Base-by-base conservation (phyloP, 345 rosid genomes). In the Passiflora organensis region DNA sequence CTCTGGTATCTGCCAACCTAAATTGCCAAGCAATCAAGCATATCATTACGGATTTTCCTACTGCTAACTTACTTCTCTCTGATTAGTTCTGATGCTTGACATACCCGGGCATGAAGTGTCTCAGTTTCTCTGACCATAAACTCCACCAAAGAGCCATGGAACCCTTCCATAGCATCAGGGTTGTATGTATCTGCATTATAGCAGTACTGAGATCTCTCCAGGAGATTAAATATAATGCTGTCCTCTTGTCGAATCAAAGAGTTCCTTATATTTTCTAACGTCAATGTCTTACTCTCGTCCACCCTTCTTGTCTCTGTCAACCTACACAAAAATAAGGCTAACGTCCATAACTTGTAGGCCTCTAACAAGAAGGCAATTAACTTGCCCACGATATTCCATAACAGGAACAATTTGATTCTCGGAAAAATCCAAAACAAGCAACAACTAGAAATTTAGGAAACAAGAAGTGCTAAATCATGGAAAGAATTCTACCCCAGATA, bases 201-300 rank as follows among this genome's bases (percentile, higher is more conserved):
- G 72, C 89, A 77, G 59, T 82, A 81, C 62, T 89, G 91, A 47
- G 96, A 82, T 72, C 99, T 80, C 76, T 89, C 96, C 34, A 86
- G 71, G 19, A 93, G 75, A 56, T 83, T 68, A 58, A 72, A 89
- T 69, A 93, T 89, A 42, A 93, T 93, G 60, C 95, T 93, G 60
- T 89, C 96, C 74, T 89, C 96, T 72, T 93, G 99, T 43, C 73
- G 84, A 55, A 93, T 81, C 74, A 89, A 79, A 19, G 95, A 86
- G 54, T 52, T 74, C 51, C 97, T 74, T 44, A 93, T 80, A 16
- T 82, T 80, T 43, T 89, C 91, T 17, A 89, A 80, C 17, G 90
- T 89, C 75, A 84, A 67, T 59, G 73, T 86, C 54, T 89, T 73
- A 60, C 89, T 93, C 62, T 66, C 82, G 70, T 93, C 99, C 46